Percentiles rank a stretch among this genome's conserved stretches.
phyloP scores from a whole-genome alignment of 331 rosid genomes.

The Arachis monticola region DNA sequence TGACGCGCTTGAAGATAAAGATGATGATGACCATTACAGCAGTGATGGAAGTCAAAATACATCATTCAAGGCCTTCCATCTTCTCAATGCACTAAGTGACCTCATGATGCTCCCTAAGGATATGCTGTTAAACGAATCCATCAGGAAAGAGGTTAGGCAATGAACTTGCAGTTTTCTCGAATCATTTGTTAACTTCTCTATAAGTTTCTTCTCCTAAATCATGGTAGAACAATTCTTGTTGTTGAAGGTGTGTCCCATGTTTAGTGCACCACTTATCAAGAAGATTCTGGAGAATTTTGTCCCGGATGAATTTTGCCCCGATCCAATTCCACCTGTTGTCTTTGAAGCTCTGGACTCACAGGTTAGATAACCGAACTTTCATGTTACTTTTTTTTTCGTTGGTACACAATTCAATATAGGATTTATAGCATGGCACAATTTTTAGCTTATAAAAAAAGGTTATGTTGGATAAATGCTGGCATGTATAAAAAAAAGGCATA shows the following conservation, averaged over 20 bases:
- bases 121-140: slow-evolving; percentile 74
- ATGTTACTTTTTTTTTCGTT: background rate
- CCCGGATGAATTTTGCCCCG: slow-evolving; percentile 93
- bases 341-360: slow-evolving; percentile 73
- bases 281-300: slow-evolving; percentile 74
- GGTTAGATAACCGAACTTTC: slow-evolving; percentile 54
- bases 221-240: slow-evolving; percentile 34
- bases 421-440: background rate
- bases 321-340: slow-evolving; percentile 80
- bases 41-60: slow-evolving; percentile 53
- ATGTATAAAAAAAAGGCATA: background rate
- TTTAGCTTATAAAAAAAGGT: background rate
- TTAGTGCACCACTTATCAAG: slow-evolving; percentile 76
- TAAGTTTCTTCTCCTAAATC: slow-evolving; percentile 30
- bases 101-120: slow-evolving; percentile 99
- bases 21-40: slow-evolving; percentile 48
- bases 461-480: background rate
- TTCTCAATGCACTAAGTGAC: slow-evolving; percentile 92
- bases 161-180: slow-evolving; percentile 33
- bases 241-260: slow-evolving; percentile 89
- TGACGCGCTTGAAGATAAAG: slow-evolving; percentile 56
- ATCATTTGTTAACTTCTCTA: slow-evolving; percentile 15
- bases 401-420: background rate
- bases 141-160: slow-evolving; percentile 83
- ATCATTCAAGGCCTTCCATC: slow-evolving; percentile 81